Evolutionary conservation across 2,329 filamentous ascomycete genomes (phyloP), one percentile per base, ranked within the genome.

Genomic region (Scopulariopsis brevicaulis): DNA sequence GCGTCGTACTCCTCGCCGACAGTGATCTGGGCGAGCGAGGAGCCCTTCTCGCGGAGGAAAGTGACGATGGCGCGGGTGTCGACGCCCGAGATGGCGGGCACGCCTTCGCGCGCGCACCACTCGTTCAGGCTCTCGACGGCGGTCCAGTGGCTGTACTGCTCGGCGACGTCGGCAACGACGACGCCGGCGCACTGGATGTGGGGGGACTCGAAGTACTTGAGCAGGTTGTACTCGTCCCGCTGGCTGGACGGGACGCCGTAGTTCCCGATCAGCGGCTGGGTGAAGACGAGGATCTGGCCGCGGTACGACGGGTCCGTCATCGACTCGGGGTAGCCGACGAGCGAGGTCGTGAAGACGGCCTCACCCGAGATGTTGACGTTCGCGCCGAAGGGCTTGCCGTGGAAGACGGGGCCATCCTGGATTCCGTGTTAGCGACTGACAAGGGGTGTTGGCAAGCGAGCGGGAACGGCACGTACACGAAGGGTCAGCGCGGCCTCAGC

Each of bases 1-100:
- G 92, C 93, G 74, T 99, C 94, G 71, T 99, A 99, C 77, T 96
- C 92, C 69, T 97, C 94, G 65, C 94, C 94, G 66, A 96, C 86
- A 51, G 91, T 89, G 74, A 99, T 96, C 69, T 90, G 85, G 66
- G 93, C 94, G 56, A 99, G 84, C 58, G 93, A 97, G 52, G 93
- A 97, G 73, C 94, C 94, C 73, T 94, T 89, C 80, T 99, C 94
- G 71, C 94, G 90, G 66, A 99, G 84, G 70, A 90, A 86, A 57
- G 94, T 97, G 70, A 99, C 94, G 68, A 99, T 96, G 63, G 86
- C 93, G 73, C 94, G 90, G 55, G 94, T 99, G 70, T 99, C 94
- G 53, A 99, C 94, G 56, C 94, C 94, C 51, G 92, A 93, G 71
- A 97, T 96, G 69, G 91, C 92, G 57, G 94, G 93, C 40, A 99